phyloP scores from a whole-genome alignment of 345 rosid species.

The Durio zibethinus region DNA sequence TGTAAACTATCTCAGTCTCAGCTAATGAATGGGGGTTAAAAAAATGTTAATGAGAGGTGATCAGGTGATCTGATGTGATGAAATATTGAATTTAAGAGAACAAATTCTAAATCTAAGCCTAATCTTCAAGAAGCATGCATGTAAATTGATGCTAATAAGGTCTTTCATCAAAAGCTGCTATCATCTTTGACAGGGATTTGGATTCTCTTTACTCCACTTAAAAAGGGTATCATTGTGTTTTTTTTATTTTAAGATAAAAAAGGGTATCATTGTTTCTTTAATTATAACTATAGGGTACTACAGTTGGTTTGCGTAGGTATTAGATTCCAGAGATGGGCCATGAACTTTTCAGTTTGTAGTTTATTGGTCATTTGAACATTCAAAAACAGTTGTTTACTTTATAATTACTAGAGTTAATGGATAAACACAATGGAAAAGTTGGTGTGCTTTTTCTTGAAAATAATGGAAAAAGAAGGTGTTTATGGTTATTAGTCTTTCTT shows the following conservation, averaged over 20 bases:
- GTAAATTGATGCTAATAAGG: background rate
- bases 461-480: constrained; percentile 14
- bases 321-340: background rate
- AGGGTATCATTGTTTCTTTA: background rate
- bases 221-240: background rate
- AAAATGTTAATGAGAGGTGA: background rate
- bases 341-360: background rate
- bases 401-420: background rate
- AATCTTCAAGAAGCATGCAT: background rate
- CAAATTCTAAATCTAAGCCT: background rate
- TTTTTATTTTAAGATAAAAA: too few relatives aligned
- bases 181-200: background rate
- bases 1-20: background rate
- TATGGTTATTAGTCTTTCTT: constrained; percentile 29
- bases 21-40: background rate
- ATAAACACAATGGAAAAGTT: constrained; percentile 16
- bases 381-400: constrained; percentile 5
- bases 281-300: background rate
- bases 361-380: constrained; percentile 7
- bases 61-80: background rate
- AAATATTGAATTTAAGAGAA: background rate
- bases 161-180: background rate
- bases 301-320: background rate
- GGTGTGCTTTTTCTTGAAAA: constrained; percentile 25
- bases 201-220: constrained; percentile 3